phyloP scores from a whole-genome alignment of 2,329 filamentous ascomycete species.

The Aureobasidium sp. region DNA sequence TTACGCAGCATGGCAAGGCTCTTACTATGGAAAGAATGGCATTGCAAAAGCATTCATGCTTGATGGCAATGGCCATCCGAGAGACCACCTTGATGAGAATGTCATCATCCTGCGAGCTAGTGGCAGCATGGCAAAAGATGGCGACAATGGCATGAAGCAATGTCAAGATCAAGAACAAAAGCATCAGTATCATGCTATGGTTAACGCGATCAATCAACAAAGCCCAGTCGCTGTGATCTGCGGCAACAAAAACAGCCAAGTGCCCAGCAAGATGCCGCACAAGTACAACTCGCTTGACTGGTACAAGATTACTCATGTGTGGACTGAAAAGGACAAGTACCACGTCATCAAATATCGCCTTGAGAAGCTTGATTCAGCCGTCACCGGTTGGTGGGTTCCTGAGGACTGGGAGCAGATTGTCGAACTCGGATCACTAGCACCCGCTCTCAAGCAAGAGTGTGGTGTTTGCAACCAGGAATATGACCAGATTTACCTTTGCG shows the following conservation, averaged over 20 bases:
- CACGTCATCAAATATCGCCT: constrained; percentile 54
- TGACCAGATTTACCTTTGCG: constrained; percentile 36
- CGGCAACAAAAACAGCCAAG: constrained; percentile 47
- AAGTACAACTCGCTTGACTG: constrained; percentile 60
- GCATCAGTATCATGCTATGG: constrained; percentile 34
- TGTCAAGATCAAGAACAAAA: constrained; percentile 41
- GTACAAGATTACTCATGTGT: constrained; percentile 62
- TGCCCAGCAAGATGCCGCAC: constrained; percentile 47
- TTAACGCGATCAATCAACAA: constrained; percentile 40
- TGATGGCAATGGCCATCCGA: constrained; percentile 46
- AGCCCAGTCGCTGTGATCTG: constrained; percentile 46
- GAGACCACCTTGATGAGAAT: constrained; percentile 54
- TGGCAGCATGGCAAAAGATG: constrained; percentile 46
- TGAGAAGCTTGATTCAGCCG: constrained; percentile 52
- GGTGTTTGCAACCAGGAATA: constrained; percentile 27
- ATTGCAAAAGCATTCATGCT: constrained; percentile 53
- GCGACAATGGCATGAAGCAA: constrained; percentile 41
- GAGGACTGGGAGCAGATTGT: not conserved
- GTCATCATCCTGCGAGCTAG: constrained; percentile 58
- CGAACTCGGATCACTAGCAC: constrained; percentile 10
- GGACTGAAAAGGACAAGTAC: constrained; percentile 47
- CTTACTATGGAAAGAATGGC: constrained; percentile 46
- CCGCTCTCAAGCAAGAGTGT: constrained; percentile 30
- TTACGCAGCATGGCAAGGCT: constrained; percentile 55
- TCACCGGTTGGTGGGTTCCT: constrained; percentile 34